Evolutionary conservation across 106 monocot genomes (phyloP), one percentile per base, ranked within the genome.

Genomic region (Gastrodia elata): DNA sequence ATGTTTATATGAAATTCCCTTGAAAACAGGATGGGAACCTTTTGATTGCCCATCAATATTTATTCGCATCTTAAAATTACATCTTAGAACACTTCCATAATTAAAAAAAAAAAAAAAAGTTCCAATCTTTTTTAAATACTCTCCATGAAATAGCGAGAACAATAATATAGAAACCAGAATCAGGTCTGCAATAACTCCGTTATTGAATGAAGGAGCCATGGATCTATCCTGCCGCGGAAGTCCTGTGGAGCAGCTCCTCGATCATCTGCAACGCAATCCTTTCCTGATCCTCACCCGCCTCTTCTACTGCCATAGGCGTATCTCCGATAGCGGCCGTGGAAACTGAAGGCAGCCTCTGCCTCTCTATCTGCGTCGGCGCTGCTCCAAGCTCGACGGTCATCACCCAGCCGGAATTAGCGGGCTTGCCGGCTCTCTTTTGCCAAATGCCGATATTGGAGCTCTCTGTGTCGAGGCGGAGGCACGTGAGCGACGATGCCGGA

Each of bases 371-470:
- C 5, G 36, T 30, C 6, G 67, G 67, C 13, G 49, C 55, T 25
- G 24, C 32, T 39, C 79, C 81, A 20, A 96, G 88, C 74, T 96
- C 71, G 14, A 97, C 88, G 2, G 88, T 97, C 90, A 97, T 86
- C 79, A 97, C 97, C 92, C 97, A 92, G 72, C 68, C 93, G 39
- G 92, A 97, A 38, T 86, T 86, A 10, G 90, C 82, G 3, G 88
- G 87, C 5, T 90, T 40, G 1, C 97, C 97, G 37, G 97, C 92
- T 6, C 97, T 80, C 81, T 97, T 97, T 86, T 97, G 97, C 97
- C 97, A 97, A 22, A 97, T 86, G 2, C 89, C 97, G 74, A 97
- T 93, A 80, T 93, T 82, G 33, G 92, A 90, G 64, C 84, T 93
- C 78, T 97, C 97, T 16, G 86, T 80, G 84, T 97, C 97, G 20